phyloP scores from a whole-genome alignment of 2,329 filamentous ascomycete genomes.

The Ceratocystis colombiana region DNA sequence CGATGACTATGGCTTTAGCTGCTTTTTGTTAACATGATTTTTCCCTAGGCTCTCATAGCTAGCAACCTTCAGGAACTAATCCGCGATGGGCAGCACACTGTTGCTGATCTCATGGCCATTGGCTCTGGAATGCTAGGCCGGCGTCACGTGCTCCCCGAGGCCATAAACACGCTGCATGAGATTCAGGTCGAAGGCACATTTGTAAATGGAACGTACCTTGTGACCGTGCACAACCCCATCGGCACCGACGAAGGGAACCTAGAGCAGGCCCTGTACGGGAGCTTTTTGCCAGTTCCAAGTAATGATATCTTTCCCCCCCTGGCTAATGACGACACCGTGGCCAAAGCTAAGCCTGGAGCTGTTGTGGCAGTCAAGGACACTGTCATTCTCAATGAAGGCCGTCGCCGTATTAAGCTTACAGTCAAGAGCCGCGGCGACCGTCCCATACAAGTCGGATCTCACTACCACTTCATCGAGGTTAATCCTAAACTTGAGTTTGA shows the following conservation, averaged over 20 bases:
- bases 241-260: slow-evolving; percentile 77
- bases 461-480: slow-evolving; percentile 94
- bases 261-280: slow-evolving; percentile 78
- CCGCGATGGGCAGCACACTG: slow-evolving; percentile 86
- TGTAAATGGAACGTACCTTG: slow-evolving; percentile 78
- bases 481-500: slow-evolving; percentile 88
- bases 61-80: slow-evolving; percentile 92
- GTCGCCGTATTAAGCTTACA: slow-evolving; percentile 60
- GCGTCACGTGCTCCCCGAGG: slow-evolving; percentile 78
- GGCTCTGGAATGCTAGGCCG: slow-evolving; percentile 88
- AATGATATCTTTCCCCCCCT: slow-evolving; percentile 57
- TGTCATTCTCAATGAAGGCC: slow-evolving; percentile 62
- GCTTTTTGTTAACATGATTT: not conserved
- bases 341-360: slow-evolving; percentile 64
- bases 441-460: slow-evolving; percentile 84
- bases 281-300: slow-evolving; percentile 72
- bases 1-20: too few species aligned
- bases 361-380: slow-evolving; percentile 59
- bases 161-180: slow-evolving; percentile 66
- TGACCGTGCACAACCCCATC: slow-evolving; percentile 88
- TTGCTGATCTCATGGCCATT: slow-evolving; percentile 86
- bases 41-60: slow-evolving; percentile 61
- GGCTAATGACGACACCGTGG: slow-evolving; percentile 37
- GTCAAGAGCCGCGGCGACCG: slow-evolving; percentile 82
- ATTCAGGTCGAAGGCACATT: slow-evolving; percentile 95